Evolutionary conservation across 768 basidiomycete species (phyloP).

Genomic region (Psilocybe tampanensis): DNA sequence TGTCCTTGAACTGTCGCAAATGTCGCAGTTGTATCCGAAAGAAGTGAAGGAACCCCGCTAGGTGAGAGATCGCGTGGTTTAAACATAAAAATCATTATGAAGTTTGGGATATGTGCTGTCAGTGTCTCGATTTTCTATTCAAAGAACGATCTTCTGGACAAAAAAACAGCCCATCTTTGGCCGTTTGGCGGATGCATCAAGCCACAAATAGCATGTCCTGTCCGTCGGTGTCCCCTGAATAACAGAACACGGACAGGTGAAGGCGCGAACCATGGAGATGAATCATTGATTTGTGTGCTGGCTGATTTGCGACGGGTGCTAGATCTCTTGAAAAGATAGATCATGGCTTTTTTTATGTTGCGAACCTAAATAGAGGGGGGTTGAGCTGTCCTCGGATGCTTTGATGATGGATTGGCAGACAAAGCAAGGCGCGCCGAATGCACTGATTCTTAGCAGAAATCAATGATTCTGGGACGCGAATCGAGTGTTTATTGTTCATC

Average conservation of each 20-base stretch:
- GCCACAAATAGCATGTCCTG: not conserved
- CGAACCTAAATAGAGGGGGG: not conserved
- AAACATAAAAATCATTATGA: constrained; percentile 1
- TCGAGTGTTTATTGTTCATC: not conserved
- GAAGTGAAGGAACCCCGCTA: not conserved
- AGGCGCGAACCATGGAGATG: constrained; percentile 3
- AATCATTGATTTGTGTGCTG: constrained; percentile 2
- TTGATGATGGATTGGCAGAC: not conserved
- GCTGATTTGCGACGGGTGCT: not conserved
- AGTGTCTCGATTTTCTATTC: not conserved
- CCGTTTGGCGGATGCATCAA: not conserved
- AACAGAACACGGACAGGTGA: not conserved
- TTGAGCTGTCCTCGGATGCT: not conserved
- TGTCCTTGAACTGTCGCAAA: not conserved
- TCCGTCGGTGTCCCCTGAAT: not conserved
- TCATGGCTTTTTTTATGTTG: not conserved
- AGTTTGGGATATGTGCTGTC: constrained; percentile 1
- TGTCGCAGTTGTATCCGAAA: not conserved
- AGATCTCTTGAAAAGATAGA: not conserved
- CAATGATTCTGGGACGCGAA: not conserved
- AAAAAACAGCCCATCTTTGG: not conserved
- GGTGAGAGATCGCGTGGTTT: not conserved
- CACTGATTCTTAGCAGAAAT: not conserved
- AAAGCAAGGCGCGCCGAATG: not conserved
- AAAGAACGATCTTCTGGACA: not conserved